These are phyloP conservation scores for Triticum aestivum DNA, from an alignment of 176 grass and related monocot species.

Conservation along the genomic window DNA sequence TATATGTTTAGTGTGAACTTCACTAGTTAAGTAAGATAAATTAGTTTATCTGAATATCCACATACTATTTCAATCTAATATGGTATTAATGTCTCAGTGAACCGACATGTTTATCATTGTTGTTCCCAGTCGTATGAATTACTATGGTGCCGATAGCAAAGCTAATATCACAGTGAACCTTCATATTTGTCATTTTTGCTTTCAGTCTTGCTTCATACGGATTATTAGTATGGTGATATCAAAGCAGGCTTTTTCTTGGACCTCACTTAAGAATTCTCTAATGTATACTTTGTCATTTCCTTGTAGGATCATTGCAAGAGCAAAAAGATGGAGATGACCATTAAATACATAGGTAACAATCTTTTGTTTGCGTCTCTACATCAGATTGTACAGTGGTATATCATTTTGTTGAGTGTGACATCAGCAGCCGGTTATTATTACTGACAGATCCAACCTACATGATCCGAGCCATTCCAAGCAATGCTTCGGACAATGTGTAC, in stretches of 20 bases:
- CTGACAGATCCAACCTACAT: conserved; percentile 97
- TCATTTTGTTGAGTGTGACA: background rate
- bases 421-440: conserved; percentile 8
- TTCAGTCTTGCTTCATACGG: background rate
- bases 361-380: background rate
- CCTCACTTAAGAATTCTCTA: background rate
- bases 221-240: background rate
- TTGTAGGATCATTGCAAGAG: conserved; percentile 64
- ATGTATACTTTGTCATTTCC: background rate
- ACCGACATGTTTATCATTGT: no score
- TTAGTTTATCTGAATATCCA: no score
- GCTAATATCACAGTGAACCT: conserved; percentile 5
- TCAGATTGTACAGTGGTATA: background rate
- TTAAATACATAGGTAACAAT: conserved; percentile 92
- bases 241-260: conserved; percentile 2
- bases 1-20: no score
- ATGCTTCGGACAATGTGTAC: conserved; percentile 93
- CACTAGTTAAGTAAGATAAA: no score
- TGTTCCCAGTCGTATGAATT: background rate
- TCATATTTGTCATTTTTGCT: conserved; percentile 8
- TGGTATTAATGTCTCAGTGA: no score
- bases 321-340: conserved; percentile 86
- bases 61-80: no score
- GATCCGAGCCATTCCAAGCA: conserved; percentile 96
- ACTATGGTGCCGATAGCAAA: background rate